phyloP scores from a whole-genome alignment of 176 grass and related monocot genomes.

The Hyparrhenia diplandra region DNA sequence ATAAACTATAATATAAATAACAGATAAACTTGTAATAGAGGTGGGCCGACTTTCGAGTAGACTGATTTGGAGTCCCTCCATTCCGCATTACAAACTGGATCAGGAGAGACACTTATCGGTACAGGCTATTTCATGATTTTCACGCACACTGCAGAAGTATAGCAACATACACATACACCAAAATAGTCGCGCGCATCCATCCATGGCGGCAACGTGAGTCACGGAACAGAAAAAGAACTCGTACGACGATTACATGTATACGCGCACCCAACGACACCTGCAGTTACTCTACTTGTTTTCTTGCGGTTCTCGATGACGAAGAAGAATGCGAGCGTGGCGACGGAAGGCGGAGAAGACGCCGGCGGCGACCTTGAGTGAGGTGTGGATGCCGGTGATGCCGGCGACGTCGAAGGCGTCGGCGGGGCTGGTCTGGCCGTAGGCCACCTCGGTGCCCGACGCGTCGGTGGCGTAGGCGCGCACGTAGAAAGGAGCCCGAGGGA shows the following conservation, averaged over 20 bases:
- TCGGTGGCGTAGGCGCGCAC: slow-evolving; percentile 66
- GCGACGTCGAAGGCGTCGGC: slow-evolving; percentile 41
- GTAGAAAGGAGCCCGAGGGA: slow-evolving; percentile 71
- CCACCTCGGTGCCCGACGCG: slow-evolving; percentile 49
- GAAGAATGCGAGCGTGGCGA: slow-evolving; percentile 62
- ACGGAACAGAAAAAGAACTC: not conserved
- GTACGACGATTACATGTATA: not conserved
- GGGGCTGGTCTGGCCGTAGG: slow-evolving; percentile 64
- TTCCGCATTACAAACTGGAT: not conserved
- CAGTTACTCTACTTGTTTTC: slow-evolving; percentile 42
- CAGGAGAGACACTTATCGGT: not conserved
- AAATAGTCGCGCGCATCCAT: not conserved
- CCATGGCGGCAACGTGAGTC: not conserved
- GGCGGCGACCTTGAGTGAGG: slow-evolving; percentile 60
- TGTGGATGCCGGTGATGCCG: slow-evolving; percentile 61
- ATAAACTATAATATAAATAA: too few species aligned
- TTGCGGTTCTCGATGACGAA: slow-evolving; percentile 70
- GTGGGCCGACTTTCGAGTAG: not conserved
- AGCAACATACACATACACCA: not conserved
- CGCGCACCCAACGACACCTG: too few species aligned
- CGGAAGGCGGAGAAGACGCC: slow-evolving; percentile 84
- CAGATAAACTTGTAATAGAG: too few species aligned
- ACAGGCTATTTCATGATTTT: not conserved
- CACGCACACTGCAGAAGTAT: not conserved
- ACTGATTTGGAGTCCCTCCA: not conserved